Evolutionary conservation across 2,329 filamentous ascomycete genomes (phyloP), one percentile per base, ranked within the genome.

Genomic region (Tolypocladium paradoxum): DNA sequence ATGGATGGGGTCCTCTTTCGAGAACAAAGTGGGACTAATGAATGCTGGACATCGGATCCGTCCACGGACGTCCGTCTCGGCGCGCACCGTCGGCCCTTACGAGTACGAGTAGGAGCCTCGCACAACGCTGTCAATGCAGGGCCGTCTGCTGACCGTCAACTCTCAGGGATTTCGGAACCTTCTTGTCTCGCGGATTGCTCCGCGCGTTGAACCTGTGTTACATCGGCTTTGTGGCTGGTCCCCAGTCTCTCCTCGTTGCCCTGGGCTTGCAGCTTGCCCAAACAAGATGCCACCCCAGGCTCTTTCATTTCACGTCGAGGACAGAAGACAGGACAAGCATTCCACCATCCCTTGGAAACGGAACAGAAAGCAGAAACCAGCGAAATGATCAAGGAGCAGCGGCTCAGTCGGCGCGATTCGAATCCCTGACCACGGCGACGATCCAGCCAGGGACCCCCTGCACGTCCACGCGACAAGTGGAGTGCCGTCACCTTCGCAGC

Each of bases 391-490:
- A 47, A 48, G 50, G 50, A 52, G 43, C 43, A n/a, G 43, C 40
- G 43, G 34, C 31, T 48, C 43, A 29, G 20, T 47, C 50, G 38
- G 38, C n/a, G 29, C 49, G 49, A 20, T 27, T 48, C 34, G 18
- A 2, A 52, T 38, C 40, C 50, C 34, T 45, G 50, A 36, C 40
- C 37, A 3, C 29, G 31, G 22, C 49, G 50, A 31, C 50, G 50
- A 52, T 52, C 43, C 34, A 29, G n/a, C 33, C 50, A 22, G 34
- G 50, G 16, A 2, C 33, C 38, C 40, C 43, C 50, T 31, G 50
- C 33, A n/a, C 43, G 50, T 29, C 40, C 50, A 52, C 50, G 50
- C 50, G 50, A 48, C 50, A n/a, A 20, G 50, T 52, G 50, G 50
- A 36, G 50, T 37, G 43, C 33, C 34, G 43, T 31, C 29, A 45